Evolutionary conservation across 2,329 filamentous ascomycete species (phyloP), one percentile per base, ranked within the genome.

Genomic region (Fusarium pininemorale): DNA sequence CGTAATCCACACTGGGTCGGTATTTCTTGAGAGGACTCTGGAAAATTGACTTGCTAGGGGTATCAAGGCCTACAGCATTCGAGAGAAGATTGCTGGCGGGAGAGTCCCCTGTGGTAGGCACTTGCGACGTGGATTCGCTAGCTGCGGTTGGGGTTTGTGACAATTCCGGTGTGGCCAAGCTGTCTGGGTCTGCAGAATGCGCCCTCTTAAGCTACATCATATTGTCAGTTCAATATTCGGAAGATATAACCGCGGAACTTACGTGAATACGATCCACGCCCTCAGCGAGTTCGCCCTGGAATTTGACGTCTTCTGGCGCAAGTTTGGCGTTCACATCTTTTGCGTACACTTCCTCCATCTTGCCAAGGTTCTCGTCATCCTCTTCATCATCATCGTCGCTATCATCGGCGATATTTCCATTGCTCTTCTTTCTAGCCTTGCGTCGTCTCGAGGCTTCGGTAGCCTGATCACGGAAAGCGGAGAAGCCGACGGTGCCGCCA

Each of bases 401-500:
- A 76, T 96, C 94, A 81, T 89, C 87, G 7, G 87, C 86, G 79
- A 95, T 94, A 59, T 87, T 89, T 48, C 90, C 91, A 65, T 89
- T 92, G 78, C 86, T 89, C 84, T 90, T 91, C 83, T 91, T 92
- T 68, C 87, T 85, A 6, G 86, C 82, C 80, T 91, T 83, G 66
- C 87, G 87, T 78, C 90, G 90, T 63, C 86, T 84, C 7, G 86
- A 81, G 3, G 86, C 84, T 61, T 90, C 87, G 22, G 87, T 83
- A 45, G 90, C 87, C 64, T 88, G 87, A 72, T 97, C 95, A 61
- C 96, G 90, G 85, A 98, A 98, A 20, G 93, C 90, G 7, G 94
- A 92, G 81, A 98, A 98, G 41, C 95, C 95, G 54, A 97, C 94
- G 1, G 94, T 96, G 32, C 95, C 95, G n/a, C 90, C 90, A 6